phyloP scores from a whole-genome alignment of 1,139 yeast species.

The Protomyces macrosporus region DNA sequence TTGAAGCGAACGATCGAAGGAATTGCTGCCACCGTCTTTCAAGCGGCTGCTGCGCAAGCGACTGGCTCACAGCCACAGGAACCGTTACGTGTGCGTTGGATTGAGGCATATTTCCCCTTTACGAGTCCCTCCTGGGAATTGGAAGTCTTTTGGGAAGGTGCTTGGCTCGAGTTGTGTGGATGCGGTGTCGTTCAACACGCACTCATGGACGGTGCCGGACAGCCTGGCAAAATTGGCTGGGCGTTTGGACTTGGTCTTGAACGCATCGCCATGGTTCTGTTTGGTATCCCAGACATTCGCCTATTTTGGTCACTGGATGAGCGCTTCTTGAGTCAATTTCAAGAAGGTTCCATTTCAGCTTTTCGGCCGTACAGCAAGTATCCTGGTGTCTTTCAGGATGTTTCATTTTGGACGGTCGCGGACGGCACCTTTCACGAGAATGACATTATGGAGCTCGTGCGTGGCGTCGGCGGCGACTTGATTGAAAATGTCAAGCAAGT shows the following conservation, averaged over 20 bases:
- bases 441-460: slow-evolving; percentile 88
- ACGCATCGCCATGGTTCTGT: slow-evolving; percentile 89
- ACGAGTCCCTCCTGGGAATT: slow-evolving; percentile 98
- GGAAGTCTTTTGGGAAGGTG: slow-evolving; percentile 98
- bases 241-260: slow-evolving; percentile 97
- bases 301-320: slow-evolving; percentile 85
- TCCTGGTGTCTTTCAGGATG: slow-evolving; percentile 81
- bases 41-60: slow-evolving; percentile 54
- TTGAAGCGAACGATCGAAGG: slow-evolving; percentile 80
- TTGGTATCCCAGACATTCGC: slow-evolving; percentile 92
- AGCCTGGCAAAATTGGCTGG: slow-evolving; percentile 66
- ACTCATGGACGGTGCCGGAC: slow-evolving; percentile 67
- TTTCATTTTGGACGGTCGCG: slow-evolving; percentile 72
- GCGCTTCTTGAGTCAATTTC: slow-evolving; percentile 69
- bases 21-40: slow-evolving; percentile 76
- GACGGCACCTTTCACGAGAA: slow-evolving; percentile 58
- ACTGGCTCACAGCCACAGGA: slow-evolving; percentile 33
- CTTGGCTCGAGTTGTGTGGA: slow-evolving; percentile 97
- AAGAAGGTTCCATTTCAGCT: slow-evolving; percentile 56
- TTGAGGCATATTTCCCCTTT: slow-evolving; percentile 96
- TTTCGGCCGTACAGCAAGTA: slow-evolving; percentile 87
- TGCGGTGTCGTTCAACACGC: slow-evolving; percentile 84
- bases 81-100: slow-evolving; percentile 88
- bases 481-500: slow-evolving; percentile 72
- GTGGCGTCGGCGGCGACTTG: slow-evolving; percentile 74